Evolutionary conservation across 306 rosid genomes (phyloP).

Genomic region (Rubus idaeus): DNA sequence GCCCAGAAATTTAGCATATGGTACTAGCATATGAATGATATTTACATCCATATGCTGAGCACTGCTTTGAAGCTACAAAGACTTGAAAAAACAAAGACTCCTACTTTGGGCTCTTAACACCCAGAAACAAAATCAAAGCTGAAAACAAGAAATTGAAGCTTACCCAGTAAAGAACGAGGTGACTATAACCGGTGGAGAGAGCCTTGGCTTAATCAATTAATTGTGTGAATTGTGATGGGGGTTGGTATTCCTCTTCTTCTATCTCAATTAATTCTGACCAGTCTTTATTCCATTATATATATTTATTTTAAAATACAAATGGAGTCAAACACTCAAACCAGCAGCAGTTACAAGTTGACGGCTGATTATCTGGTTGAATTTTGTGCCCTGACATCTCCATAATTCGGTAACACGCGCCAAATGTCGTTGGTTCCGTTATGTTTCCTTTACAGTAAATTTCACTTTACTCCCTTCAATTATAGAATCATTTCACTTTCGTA

Average conservation of each 20-base stretch:
- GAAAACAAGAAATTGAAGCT: slow-evolving; percentile 13
- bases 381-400: slow-evolving; percentile 6
- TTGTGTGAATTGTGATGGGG: neutral
- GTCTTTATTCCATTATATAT: neutral
- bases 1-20: neutral
- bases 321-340: too few relatives aligned
- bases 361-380: neutral
- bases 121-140: neutral
- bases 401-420: neutral
- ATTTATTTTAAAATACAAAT: neutral
- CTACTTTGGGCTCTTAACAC: neutral
- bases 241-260: neutral
- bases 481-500: too few relatives aligned
- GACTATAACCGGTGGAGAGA: neutral
- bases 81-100: neutral
- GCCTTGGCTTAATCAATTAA: neutral
- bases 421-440: neutral
- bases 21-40: too few relatives aligned
- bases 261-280: neutral
- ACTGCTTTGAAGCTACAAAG: too few relatives aligned
- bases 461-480: neutral
- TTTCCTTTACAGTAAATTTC: neutral
- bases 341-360: slow-evolving; percentile 1
- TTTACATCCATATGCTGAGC: too few relatives aligned
- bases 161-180: slow-evolving; percentile 1